Percentiles rank a stretch among this genome's conserved stretches.
Evolutionary conservation across 441 rosid genomes (phyloP).

Genomic region (Theobroma grandiflorum): DNA sequence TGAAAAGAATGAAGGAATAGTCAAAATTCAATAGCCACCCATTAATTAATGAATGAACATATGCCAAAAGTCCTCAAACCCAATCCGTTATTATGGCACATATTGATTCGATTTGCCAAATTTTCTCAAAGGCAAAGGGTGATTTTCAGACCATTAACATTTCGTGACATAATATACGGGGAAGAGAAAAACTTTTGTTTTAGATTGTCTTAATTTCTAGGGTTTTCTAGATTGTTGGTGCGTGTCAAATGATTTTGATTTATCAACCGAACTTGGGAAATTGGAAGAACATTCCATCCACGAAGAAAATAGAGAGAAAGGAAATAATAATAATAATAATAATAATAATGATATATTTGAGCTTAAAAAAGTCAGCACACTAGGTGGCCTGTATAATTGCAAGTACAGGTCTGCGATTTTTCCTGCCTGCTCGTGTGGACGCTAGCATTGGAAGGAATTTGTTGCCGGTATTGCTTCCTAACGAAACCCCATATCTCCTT

Average conservation of each 20-base stretch:
- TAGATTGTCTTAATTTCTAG: neutral
- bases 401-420: neutral
- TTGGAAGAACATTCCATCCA: neutral
- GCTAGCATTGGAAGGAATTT: neutral
- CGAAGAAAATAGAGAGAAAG: neutral
- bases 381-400: neutral
- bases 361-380: neutral
- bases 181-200: neutral
- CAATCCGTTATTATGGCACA: constrained; percentile 38
- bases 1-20: neutral
- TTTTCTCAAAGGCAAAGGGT: neutral
- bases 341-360: neutral
- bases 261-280: neutral
- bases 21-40: constrained; percentile 13
- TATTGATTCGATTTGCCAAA: constrained; percentile 14
- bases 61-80: constrained; percentile 17
- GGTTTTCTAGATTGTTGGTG: constrained; percentile 13
- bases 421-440: neutral
- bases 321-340: neutral
- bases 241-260: neutral
- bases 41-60: neutral
- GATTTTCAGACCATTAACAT: neutral
- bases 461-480: neutral
- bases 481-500: no score
- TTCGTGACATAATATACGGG: neutral